Percentiles rank a stretch among this genome's conserved stretches.
These are phyloP conservation scores for Ogataea methylovora DNA, from an alignment of 805 yeast species.

Conservation along the genomic window DNA sequence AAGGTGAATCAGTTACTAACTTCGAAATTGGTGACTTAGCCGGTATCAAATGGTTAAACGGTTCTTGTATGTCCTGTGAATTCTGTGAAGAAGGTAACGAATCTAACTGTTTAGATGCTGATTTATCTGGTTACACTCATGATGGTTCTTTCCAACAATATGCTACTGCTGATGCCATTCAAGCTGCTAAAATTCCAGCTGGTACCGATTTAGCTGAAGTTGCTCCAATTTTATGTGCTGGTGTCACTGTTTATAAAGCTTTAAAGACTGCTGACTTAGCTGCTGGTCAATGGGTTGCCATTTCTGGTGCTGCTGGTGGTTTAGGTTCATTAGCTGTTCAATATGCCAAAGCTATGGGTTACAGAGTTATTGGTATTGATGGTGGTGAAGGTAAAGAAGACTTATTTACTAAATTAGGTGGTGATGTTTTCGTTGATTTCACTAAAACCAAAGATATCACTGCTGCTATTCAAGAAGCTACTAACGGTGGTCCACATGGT, in stretches of 20 bases:
- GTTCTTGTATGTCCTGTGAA: slow-evolving; percentile 60
- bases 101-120: slow-evolving; percentile 63
- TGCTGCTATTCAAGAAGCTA: slow-evolving; percentile 30
- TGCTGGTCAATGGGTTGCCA: slow-evolving; percentile 46
- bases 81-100: slow-evolving; percentile 52
- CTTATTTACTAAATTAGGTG: slow-evolving; percentile 33
- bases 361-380: slow-evolving; percentile 39
- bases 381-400: slow-evolving; percentile 40
- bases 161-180: slow-evolving; percentile 46
- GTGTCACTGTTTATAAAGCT: slow-evolving; percentile 48
- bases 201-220: slow-evolving; percentile 41
- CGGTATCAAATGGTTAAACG: slow-evolving; percentile 65
- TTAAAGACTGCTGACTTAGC: slow-evolving; percentile 38
- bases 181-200: slow-evolving; percentile 39
- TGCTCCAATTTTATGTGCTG: slow-evolving; percentile 46
- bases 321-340: slow-evolving; percentile 44
- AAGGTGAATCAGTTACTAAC: slow-evolving; percentile 51
- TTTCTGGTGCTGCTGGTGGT: slow-evolving; percentile 47
- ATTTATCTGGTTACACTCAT: slow-evolving; percentile 68
- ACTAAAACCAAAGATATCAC: slow-evolving; percentile 31
- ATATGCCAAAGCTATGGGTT: slow-evolving; percentile 44
- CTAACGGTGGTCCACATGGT: slow-evolving; percentile 47
- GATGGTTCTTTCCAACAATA: slow-evolving; percentile 54
- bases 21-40: slow-evolving; percentile 61
- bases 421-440: slow-evolving; percentile 41